These are phyloP conservation scores for Alternaria gansuensis DNA, from an alignment of 2,329 filamentous ascomycete species.

Conservation along the genomic window DNA sequence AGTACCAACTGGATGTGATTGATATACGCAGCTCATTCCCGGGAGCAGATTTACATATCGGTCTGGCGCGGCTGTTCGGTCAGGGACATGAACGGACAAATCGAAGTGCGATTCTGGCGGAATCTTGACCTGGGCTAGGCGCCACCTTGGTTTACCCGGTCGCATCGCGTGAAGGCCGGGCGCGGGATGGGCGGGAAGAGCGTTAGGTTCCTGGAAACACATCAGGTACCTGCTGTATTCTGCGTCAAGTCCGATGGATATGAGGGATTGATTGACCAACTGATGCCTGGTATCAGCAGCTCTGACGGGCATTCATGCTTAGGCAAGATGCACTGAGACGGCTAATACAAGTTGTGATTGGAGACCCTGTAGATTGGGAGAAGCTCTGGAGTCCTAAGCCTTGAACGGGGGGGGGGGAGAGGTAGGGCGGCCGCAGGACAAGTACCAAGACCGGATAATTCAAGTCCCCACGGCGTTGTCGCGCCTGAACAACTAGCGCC, in stretches of 20 bases:
- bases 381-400: neutral
- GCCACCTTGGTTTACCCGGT: slow-evolving; percentile 17
- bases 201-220: neutral
- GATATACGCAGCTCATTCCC: neutral
- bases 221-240: slow-evolving; percentile 7
- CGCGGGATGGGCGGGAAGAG: slow-evolving; percentile 4
- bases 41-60: neutral
- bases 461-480: slow-evolving; percentile 8
- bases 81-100: neutral
- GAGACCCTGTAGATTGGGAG: slow-evolving; percentile 6
- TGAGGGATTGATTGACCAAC: slow-evolving; percentile 3
- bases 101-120: neutral
- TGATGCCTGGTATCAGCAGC: neutral
- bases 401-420: slow-evolving; percentile 13
- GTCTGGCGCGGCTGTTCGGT: neutral
- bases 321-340: neutral
- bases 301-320: slow-evolving; percentile 5
- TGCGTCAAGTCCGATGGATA: slow-evolving; percentile 11
- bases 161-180: slow-evolving; percentile 1
- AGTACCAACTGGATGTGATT: neutral
- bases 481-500: slow-evolving; percentile 8
- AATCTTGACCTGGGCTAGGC: neutral
- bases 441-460: slow-evolving; percentile 16
- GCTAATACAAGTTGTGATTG: neutral
- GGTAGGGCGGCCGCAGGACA: slow-evolving; percentile 9